These are phyloP conservation scores for Volvox reticuliferus DNA, from an alignment of 139 green algal species.

Conservation along the genomic window DNA sequence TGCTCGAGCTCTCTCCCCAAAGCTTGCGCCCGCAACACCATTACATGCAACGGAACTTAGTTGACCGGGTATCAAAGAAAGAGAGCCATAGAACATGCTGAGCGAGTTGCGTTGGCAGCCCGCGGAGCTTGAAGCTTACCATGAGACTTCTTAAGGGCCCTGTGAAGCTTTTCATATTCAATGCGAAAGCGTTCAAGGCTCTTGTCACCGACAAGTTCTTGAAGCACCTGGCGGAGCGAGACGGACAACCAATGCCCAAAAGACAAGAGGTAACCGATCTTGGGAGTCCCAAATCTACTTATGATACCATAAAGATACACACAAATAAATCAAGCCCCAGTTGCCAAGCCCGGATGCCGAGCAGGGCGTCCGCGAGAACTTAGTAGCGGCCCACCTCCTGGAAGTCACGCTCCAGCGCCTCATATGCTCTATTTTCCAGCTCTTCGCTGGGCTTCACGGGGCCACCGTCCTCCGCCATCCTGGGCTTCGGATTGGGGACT, in stretches of 20 bases:
- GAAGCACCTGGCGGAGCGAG: conserved; percentile 76
- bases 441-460: conserved; percentile 37
- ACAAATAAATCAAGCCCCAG: too few species aligned
- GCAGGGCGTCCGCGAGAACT: conserved; percentile 25
- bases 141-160: conserved; percentile 89
- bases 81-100: too few species aligned
- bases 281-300: too few species aligned
- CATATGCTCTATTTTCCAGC: conserved; percentile 58
- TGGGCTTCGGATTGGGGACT: not conserved
- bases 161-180: conserved; percentile 94
- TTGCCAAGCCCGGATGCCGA: not conserved
- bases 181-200: conserved; percentile 84
- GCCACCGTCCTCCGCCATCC: conserved; percentile 37
- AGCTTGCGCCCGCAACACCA: too few species aligned
- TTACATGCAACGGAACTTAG: too few species aligned
- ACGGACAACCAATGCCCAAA: not conserved
- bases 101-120: not conserved
- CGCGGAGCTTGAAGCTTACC: conserved; percentile 55
- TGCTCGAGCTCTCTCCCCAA: too few species aligned
- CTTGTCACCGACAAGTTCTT: conserved; percentile 83
- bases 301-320: too few species aligned
- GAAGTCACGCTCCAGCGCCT: conserved; percentile 74
- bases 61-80: too few species aligned
- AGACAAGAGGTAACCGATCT: too few species aligned
- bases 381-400: conserved; percentile 64